Evolutionary conservation across 2,329 filamentous ascomycete genomes (phyloP).

Genomic region (Fusarium verrucosum): DNA sequence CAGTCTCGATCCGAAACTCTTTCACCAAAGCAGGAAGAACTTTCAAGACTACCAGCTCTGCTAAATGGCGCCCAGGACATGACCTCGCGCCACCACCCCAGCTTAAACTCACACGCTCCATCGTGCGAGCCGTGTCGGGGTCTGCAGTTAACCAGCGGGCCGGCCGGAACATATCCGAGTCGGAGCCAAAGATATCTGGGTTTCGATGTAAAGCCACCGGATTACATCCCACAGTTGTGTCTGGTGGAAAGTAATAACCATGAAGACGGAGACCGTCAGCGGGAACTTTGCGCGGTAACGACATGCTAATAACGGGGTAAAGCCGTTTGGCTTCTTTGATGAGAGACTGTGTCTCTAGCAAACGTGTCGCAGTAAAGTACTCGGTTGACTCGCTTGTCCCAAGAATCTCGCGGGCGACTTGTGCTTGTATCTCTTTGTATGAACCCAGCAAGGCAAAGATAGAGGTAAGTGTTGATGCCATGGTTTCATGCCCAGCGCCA

Average conservation of each 20-base stretch:
- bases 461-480: constrained; percentile 62
- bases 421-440: constrained; percentile 47
- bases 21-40: constrained; percentile 53
- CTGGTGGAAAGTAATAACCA: constrained; percentile 53
- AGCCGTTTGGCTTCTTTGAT: constrained; percentile 63
- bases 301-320: constrained; percentile 62
- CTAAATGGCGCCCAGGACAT: constrained; percentile 61
- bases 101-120: constrained; percentile 60
- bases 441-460: constrained; percentile 58
- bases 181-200: constrained; percentile 57
- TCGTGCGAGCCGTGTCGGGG: constrained; percentile 44
- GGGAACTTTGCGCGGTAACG: constrained; percentile 59
- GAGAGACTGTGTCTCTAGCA: constrained; percentile 55
- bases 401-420: constrained; percentile 49
- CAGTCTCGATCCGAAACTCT: constrained; percentile 56
- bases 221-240: constrained; percentile 61
- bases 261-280: constrained; percentile 50
- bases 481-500: constrained; percentile 64
- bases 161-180: constrained; percentile 56
- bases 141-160: constrained; percentile 57
- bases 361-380: constrained; percentile 36
- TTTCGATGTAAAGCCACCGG: constrained; percentile 62
- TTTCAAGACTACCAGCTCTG: constrained; percentile 60
- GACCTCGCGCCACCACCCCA: constrained; percentile 63
- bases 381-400: constrained; percentile 3